A percentile compares a stretch with the other conserved stretches of the same genome.
These are phyloP conservation scores for Sporothrix dimorphospora DNA, from an alignment of 2,329 filamentous ascomycete genomes.

Conservation along the genomic window DNA sequence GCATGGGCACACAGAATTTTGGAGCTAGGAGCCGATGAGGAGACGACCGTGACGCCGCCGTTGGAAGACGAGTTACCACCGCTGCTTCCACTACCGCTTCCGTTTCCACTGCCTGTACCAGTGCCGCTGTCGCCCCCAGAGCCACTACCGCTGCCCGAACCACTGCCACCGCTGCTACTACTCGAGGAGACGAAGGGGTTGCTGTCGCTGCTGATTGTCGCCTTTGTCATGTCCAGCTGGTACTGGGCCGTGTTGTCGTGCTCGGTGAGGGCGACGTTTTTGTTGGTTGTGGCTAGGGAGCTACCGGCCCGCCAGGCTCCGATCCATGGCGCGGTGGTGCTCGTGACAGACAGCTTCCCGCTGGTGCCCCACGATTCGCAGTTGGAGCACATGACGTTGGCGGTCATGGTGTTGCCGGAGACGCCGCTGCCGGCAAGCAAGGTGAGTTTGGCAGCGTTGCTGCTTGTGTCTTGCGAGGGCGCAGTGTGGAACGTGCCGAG, in stretches of 20 bases:
- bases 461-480: conserved; percentile 51
- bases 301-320: conserved; percentile 56
- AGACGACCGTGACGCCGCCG: conserved; percentile 35
- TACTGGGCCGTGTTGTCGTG: conserved; percentile 54
- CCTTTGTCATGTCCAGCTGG: conserved; percentile 53
- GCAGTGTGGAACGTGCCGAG: conserved; percentile 50
- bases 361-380: conserved; percentile 54
- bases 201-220: conserved; percentile 50
- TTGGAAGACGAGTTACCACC: conserved; percentile 20
- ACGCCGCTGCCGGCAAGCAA: conserved; percentile 64
- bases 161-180: conserved; percentile 25
- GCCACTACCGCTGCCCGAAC: conserved; percentile 21
- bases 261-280: conserved; percentile 45
- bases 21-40: conserved; percentile 21
- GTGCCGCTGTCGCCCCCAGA: conserved; percentile 23
- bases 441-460: conserved; percentile 49
- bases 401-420: conserved; percentile 54
- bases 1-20: conserved; percentile 53
- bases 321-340: conserved; percentile 53
- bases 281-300: conserved; percentile 49
- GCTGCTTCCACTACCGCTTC: conserved; percentile 15
- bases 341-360: conserved; percentile 47
- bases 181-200: conserved; percentile 54
- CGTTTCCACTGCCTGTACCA: conserved; percentile 16
- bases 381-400: conserved; percentile 61